A percentile compares a stretch with the other conserved stretches of the same genome.
Conservation (phyloP, 805 yeast species). For the Ogataea polymorpha region DNA sequence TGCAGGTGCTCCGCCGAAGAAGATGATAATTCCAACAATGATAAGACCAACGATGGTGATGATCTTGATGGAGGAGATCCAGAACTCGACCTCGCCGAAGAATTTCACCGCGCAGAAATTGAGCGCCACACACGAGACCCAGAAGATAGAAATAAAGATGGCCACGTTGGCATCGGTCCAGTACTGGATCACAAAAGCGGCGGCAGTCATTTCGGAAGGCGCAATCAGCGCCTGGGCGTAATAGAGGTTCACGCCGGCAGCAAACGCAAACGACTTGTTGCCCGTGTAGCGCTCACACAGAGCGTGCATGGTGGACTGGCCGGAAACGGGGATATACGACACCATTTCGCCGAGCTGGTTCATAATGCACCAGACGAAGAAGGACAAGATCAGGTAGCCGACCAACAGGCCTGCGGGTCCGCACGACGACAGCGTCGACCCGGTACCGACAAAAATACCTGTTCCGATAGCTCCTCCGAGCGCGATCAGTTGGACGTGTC, state of each 20-base stretch:
- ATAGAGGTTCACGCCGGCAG: constrained; percentile 47
- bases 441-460: constrained; percentile 48
- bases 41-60: constrained; percentile 62
- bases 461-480: constrained; percentile 73
- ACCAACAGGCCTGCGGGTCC: constrained; percentile 47
- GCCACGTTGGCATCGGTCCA: constrained; percentile 61
- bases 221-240: constrained; percentile 51
- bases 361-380: constrained; percentile 65
- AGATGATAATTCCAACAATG: constrained; percentile 52
- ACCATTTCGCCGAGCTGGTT: constrained; percentile 67
- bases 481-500: constrained; percentile 62
- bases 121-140: constrained; percentile 43
- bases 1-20: constrained; percentile 66
- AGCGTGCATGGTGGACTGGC: constrained; percentile 64
- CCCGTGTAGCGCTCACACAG: constrained; percentile 31
- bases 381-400: constrained; percentile 60
- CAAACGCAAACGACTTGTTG: constrained; percentile 58
- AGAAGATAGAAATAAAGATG: constrained; percentile 56
- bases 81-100: constrained; percentile 57
- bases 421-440: constrained; percentile 32
- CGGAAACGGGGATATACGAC: constrained; percentile 56
- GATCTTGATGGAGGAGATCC: constrained; percentile 64
- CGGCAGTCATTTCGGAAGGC: constrained; percentile 63
- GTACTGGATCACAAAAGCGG: constrained; percentile 58
- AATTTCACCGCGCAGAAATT: constrained; percentile 52